Base-by-base conservation (phyloP, 768 basidiomycete species). In the Tricholoma terreum region DNA sequence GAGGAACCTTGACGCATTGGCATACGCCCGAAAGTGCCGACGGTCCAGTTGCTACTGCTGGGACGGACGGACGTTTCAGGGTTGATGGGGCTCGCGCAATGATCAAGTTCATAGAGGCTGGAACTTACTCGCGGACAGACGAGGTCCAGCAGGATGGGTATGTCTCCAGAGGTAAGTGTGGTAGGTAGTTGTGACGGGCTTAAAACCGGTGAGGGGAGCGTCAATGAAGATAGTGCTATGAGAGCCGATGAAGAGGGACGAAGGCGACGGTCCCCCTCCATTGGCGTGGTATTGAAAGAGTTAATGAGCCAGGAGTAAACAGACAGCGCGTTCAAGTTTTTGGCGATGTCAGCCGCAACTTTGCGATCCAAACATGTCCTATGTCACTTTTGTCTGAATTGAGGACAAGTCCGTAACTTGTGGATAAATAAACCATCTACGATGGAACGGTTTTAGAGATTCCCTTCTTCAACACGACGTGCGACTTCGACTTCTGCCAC, bases 61-160 rank as follows among this genome's bases (percentile, higher is more conserved):
- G 46, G 27, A 30, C 30, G 9, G 27, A 31, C 27, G n/a, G 2
- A 2, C 8, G 30, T 1, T 30, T 49, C 30, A n/a, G 9, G 15
- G 11, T 15, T n/a, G 24, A 46, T 12, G 24, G 46, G 6, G 27
- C 38, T 36, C 9, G n/a, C 30, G 24, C 35, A 31, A 21, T 17
- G 36, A 21, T 31, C 34, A 51, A 27, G 40, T 46, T 50, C 50
- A 52, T 55, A 46, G 54, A 14, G 49, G 33, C 53, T 56, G 19
- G 53, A 22, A 42, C 42, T 60, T 30, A 61, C 57, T 48, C 11
- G 30, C 12, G 58, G 56, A 30, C 52, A 12, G 35, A 43, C 45
- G 42, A 67, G 59, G 52, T 79, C 76, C 53, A 82, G 70, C 15
- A 79, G 64, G 57, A 84, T 73, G n/a, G 81, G 83, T 55, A 85